Evolutionary conservation across 2,329 filamentous ascomycete genomes (phyloP), one percentile per base, ranked within the genome.

Genomic region (Penicillium digitatum): DNA sequence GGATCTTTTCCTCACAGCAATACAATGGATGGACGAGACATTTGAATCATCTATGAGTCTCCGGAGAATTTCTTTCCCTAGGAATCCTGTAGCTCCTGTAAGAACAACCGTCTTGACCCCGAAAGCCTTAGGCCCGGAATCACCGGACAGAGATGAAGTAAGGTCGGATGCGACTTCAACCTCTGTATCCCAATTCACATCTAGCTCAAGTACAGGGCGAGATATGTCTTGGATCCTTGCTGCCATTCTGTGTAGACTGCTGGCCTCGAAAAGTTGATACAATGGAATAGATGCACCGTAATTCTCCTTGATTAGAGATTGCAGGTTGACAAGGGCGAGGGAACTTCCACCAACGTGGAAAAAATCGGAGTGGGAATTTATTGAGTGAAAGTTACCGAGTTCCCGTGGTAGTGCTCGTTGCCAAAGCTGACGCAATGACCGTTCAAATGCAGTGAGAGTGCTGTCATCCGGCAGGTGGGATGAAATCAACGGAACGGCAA

Each of bases 301-400:
- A 2, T 48, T 51, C 16, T 58, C 54, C 32, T 55, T 56, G n/a
- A 63, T 46, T 12, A 56, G 43, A n/a, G 48, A 44, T 29, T 63
- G 60, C 22, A 64, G 32, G 20, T 52, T 59, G 3, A 59, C 54
- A 7, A 61, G 37, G 1, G 58, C 56, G 2, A 61, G 48, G 2
- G 62, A 65, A 8, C 46, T 58, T 18, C 62, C 62, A 16, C 62
- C 62, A 18, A 61, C 56, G 20, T 63, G 61, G 34, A 65, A 65
- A 40, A 63, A 65, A 14, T 65, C 61, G 0, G 62, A 58, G 3
- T 54, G 18, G 3, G 59, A 47, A 11, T 54, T 11, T 11, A 64
- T 57, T 16, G 51, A 47, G 18, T 60, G 52, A 35, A n/a, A 54
- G 45, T 2, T 51, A 18, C 8, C 10, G 14, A 63, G n/a, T 6